Evolutionary conservation across 176 grass and related monocot genomes (phyloP).

Genomic region (Elymus sibiricus): DNA sequence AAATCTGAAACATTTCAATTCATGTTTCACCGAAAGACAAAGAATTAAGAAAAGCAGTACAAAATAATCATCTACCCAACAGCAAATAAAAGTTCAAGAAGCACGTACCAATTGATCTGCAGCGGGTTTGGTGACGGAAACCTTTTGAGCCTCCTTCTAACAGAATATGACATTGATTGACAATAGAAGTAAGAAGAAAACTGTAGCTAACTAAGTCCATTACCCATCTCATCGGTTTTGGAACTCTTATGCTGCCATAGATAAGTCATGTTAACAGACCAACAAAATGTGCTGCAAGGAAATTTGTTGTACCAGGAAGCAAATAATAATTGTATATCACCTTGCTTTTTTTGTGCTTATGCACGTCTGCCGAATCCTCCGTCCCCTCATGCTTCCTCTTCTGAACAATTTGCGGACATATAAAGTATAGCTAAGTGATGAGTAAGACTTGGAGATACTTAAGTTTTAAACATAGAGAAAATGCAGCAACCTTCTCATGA

Average conservation of each 20-base stretch:
- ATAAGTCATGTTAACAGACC: conserved; percentile 9
- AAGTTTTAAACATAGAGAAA: conserved; percentile 8
- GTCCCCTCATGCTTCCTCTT: conserved; percentile 62
- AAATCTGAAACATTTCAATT: conserved; percentile 17
- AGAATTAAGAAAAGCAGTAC: background rate
- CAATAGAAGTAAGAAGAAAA: conserved; percentile 8
- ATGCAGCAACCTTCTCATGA: conserved; percentile 69
- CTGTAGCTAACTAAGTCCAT: conserved; percentile 40
- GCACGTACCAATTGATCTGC: conserved; percentile 21
- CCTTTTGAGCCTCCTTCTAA: conserved; percentile 17
- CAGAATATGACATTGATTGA: conserved; percentile 23
- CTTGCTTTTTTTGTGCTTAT: conserved; percentile 82
- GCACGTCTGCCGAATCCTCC: conserved; percentile 48
- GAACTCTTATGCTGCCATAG: conserved; percentile 58
- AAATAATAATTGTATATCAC: conserved; percentile 33
- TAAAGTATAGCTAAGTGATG: conserved; percentile 7
- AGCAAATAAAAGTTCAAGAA: conserved; percentile 7
- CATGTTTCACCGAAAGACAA: background rate
- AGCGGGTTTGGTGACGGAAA: background rate
- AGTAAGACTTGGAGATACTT: background rate
- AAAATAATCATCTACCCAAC: background rate
- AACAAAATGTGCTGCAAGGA: background rate
- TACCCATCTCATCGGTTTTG: conserved; percentile 51
- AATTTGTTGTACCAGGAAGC: background rate
- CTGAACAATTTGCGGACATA: conserved; percentile 27